Conservation (phyloP, 2,329 filamentous ascomycete genomes). For the Cytospora leucostoma region DNA sequence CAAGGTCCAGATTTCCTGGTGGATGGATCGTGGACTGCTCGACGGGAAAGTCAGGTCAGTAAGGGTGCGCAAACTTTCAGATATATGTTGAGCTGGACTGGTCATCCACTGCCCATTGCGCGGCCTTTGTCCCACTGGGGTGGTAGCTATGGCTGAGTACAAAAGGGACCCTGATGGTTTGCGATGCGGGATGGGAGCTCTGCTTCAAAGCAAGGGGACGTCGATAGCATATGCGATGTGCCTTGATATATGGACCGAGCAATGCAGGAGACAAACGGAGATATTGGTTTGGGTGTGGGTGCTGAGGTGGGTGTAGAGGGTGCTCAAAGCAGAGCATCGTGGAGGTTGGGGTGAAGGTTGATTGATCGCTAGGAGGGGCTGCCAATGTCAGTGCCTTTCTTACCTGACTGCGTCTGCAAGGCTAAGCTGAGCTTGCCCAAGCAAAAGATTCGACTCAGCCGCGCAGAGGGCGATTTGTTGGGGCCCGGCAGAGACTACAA, state of each 20-base stretch:
- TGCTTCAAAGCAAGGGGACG: neutral
- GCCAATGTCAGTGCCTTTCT: constrained; percentile 12
- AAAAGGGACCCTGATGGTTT: neutral
- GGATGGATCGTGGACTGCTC: constrained; percentile 20
- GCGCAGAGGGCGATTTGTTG: neutral
- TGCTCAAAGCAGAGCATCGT: constrained; percentile 18
- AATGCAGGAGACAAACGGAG: neutral
- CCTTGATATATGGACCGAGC: constrained; percentile 9
- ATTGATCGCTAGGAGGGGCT: constrained; percentile 21
- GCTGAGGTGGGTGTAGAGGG: constrained; percentile 5
- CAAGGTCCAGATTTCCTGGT: constrained; percentile 11
- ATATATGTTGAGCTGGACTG: neutral
- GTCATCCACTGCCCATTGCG: neutral
- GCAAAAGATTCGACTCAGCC: neutral
- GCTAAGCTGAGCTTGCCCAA: constrained; percentile 7
- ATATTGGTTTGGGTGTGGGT: constrained; percentile 1
- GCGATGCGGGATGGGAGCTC: constrained; percentile 1
- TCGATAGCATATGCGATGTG: neutral
- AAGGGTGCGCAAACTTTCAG: constrained; percentile 1
- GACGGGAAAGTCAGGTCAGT: constrained; percentile 15
- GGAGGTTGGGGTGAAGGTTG: constrained; percentile 16
- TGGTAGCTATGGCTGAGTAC: constrained; percentile 12
- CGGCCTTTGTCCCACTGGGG: neutral
- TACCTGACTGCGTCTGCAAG: constrained; percentile 23
- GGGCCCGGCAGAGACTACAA: constrained; percentile 13